phyloP scores from a whole-genome alignment of 1,284 basidiomycete species.

The Sanghuangporus weigelae region DNA sequence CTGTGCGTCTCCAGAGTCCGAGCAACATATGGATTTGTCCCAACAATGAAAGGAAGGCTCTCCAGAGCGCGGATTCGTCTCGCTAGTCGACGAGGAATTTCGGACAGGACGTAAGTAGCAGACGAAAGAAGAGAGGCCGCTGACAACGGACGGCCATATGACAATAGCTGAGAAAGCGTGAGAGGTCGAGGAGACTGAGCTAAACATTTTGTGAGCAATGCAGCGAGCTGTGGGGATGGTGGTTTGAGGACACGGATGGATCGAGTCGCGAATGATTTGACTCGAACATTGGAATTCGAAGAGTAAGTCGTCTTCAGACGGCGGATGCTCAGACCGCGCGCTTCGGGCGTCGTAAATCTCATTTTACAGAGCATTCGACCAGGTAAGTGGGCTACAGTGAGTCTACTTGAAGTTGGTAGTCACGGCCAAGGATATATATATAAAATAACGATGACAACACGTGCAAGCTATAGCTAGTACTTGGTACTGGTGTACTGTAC shows the following conservation, averaged over 20 bases:
- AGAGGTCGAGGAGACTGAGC: slow-evolving; percentile 54
- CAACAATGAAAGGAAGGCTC: slow-evolving; percentile 79
- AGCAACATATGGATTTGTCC: slow-evolving; percentile 84
- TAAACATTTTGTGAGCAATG: slow-evolving; percentile 49
- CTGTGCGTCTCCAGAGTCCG: slow-evolving; percentile 71
- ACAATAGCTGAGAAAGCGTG: slow-evolving; percentile 63
- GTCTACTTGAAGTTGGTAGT: neutral
- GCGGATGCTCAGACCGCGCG: neutral
- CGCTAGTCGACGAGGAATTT: slow-evolving; percentile 70
- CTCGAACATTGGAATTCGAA: neutral
- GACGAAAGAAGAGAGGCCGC: slow-evolving; percentile 65
- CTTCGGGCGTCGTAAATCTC: neutral
- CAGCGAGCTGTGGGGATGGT: slow-evolving; percentile 38
- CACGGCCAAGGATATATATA: neutral
- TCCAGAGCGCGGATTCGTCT: slow-evolving; percentile 68
- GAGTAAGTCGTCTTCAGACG: neutral
- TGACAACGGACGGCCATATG: slow-evolving; percentile 67
- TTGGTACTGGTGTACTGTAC: too few species aligned
- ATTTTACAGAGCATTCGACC: neutral
- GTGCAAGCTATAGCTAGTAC: neutral
- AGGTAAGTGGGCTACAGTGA: neutral
- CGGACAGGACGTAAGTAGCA: slow-evolving; percentile 61
- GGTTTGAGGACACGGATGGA: slow-evolving; percentile 24
- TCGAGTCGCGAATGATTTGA: neutral
- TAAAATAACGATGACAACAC: neutral